phyloP scores from a whole-genome alignment of 2,329 filamentous ascomycete genomes.

The Colletotrichum sublineola region DNA sequence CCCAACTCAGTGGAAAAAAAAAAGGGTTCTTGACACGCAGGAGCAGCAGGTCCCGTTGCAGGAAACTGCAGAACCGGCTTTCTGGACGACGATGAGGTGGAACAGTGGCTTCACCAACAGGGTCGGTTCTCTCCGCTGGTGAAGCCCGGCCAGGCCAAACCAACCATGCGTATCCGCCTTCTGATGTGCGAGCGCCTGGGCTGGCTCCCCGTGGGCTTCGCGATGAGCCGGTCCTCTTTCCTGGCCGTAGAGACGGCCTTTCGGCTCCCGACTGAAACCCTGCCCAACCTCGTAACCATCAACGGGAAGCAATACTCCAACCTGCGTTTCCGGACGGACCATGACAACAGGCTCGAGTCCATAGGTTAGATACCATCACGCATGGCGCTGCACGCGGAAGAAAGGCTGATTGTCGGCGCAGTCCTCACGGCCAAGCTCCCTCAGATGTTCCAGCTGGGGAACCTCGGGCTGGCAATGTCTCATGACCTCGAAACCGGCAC shows the following conservation, averaged over 20 bases:
- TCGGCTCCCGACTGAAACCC: not conserved
- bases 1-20: not conserved
- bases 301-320: not conserved
- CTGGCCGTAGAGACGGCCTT: not conserved
- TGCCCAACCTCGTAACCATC: not conserved
- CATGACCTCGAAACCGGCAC: not conserved
- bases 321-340: not conserved
- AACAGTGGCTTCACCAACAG: not conserved
- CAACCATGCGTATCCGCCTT: not conserved
- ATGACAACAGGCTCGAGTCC: not conserved
- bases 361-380: not conserved
- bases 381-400: not conserved
- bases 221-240: not conserved
- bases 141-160: not conserved
- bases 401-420: not conserved
- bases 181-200: not conserved
- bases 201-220: not conserved
- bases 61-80: not conserved
- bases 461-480: not conserved
- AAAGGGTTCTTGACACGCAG: not conserved
- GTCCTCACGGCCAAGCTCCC: not conserved
- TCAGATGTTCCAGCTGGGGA: not conserved
- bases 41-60: not conserved
- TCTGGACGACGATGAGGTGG: not conserved
- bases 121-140: not conserved